These are phyloP conservation scores for Ormosia semicastrata DNA, from an alignment of 306 rosid genomes.

Conservation along the genomic window DNA sequence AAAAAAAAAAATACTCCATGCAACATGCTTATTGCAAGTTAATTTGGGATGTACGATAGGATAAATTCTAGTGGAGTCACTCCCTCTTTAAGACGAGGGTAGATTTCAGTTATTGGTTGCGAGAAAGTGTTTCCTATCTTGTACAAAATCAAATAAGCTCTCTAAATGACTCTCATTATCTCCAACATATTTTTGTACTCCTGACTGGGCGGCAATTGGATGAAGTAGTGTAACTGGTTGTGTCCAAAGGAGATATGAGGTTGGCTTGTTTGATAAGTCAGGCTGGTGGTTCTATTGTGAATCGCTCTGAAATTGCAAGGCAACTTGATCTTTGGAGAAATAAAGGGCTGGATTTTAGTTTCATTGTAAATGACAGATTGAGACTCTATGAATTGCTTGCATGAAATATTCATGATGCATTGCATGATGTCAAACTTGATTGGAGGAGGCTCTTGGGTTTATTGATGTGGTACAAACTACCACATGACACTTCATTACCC, in stretches of 20 bases:
- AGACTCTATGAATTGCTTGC: constrained; percentile 83
- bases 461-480: constrained; percentile 84
- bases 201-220: constrained; percentile 85
- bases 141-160: constrained; percentile 80
- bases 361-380: constrained; percentile 81
- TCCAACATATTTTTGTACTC: constrained; percentile 71
- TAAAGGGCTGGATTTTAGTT: constrained; percentile 85
- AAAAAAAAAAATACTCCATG: neutral
- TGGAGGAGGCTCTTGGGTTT: constrained; percentile 96
- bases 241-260: constrained; percentile 86
- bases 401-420: constrained; percentile 70
- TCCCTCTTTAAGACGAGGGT: constrained; percentile 90
- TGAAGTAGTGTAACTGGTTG: constrained; percentile 80
- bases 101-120: constrained; percentile 94
- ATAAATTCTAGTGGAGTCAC: no score
- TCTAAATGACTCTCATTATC: constrained; percentile 65
- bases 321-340: constrained; percentile 88
- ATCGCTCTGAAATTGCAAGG: constrained; percentile 67
- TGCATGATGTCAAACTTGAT: constrained; percentile 62
- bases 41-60: neutral
- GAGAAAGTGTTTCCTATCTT: constrained; percentile 80
- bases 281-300: constrained; percentile 87
- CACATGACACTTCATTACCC: constrained; percentile 73
- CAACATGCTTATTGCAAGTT: neutral
- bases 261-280: constrained; percentile 88